phyloP scores from a whole-genome alignment of 2,329 filamentous ascomycete species.

The Zarea fungicola region DNA sequence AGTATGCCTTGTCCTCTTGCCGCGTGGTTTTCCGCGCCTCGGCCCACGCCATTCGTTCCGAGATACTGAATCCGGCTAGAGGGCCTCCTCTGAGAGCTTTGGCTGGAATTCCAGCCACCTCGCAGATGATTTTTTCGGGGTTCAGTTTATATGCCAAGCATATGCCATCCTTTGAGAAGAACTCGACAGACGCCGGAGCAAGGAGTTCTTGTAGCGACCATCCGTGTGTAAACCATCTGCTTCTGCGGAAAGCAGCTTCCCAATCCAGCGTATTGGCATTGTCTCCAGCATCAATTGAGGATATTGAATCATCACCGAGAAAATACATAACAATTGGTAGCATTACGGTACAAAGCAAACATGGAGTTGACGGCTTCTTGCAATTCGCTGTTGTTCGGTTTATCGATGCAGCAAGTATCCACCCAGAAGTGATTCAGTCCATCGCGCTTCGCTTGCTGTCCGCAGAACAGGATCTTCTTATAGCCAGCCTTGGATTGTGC shows the following conservation, averaged over 20 bases:
- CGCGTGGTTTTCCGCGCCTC: conserved; percentile 17
- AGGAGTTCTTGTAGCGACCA: conserved; percentile 65
- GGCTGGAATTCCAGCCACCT: conserved; percentile 1
- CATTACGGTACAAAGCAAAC: conserved; percentile 23
- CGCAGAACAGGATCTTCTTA: conserved; percentile 21
- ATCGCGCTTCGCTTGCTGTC: conserved; percentile 14
- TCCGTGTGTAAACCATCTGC: conserved; percentile 35
- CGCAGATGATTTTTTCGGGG: not conserved
- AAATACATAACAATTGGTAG: conserved; percentile 22
- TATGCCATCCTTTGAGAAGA: conserved; percentile 1
- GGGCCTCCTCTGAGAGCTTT: conserved; percentile 1
- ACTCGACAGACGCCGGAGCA: conserved; percentile 26
- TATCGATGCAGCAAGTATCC: conserved; percentile 24
- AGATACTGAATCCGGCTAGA: conserved; percentile 10
- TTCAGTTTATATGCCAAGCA: not conserved
- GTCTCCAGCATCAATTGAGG: not conserved
- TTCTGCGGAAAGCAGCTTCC: not conserved
- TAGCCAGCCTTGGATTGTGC: conserved; percentile 16
- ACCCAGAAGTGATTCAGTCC: conserved; percentile 22
- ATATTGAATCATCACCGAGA: conserved; percentile 18
- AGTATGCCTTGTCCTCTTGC: conserved; percentile 22
- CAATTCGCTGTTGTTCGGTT: conserved; percentile 1
- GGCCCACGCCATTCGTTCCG: conserved; percentile 22
- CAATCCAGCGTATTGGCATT: not conserved
- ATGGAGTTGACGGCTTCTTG: conserved; percentile 6